Percentiles rank a stretch among this genome's conserved stretches.
Conservation (phyloP, 495 filamentous ascomycete species). For the Sordaria brevicollis region DNA sequence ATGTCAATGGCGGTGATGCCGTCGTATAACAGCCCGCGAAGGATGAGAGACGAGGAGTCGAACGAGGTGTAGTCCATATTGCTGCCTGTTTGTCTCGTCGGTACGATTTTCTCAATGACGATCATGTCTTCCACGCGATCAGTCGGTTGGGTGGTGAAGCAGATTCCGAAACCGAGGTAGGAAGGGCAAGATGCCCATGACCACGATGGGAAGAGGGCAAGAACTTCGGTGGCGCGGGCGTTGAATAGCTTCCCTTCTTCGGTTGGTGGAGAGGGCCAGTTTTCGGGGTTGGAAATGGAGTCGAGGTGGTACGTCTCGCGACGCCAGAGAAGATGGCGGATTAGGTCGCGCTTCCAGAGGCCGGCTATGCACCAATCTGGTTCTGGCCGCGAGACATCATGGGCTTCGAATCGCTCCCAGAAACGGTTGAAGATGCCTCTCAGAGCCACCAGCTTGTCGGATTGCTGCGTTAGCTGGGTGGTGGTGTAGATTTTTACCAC, state of each 20-base stretch:
- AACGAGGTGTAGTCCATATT: background rate
- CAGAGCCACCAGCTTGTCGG: background rate
- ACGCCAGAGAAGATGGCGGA: background rate
- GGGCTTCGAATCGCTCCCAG: background rate
- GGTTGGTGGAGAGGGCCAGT: background rate
- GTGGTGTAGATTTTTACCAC: background rate
- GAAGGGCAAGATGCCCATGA: background rate
- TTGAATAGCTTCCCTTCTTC: background rate
- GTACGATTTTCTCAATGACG: background rate
- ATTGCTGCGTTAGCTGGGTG: background rate
- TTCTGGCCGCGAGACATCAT: background rate
- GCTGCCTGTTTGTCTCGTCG: background rate
- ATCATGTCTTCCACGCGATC: background rate
- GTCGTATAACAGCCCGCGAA: background rate
- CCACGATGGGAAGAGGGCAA: background rate
- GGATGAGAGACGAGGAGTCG: background rate
- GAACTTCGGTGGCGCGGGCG: background rate
- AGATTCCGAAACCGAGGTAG: background rate
- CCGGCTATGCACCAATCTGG: background rate
- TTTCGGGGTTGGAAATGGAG: background rate
- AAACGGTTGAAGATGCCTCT: background rate
- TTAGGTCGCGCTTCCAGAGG: background rate
- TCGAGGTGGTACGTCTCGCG: background rate
- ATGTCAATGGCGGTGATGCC: background rate
- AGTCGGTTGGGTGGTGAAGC: background rate